Conservation (phyloP, 768 basidiomycete species). For the Rhizopogon vulgaris region DNA sequence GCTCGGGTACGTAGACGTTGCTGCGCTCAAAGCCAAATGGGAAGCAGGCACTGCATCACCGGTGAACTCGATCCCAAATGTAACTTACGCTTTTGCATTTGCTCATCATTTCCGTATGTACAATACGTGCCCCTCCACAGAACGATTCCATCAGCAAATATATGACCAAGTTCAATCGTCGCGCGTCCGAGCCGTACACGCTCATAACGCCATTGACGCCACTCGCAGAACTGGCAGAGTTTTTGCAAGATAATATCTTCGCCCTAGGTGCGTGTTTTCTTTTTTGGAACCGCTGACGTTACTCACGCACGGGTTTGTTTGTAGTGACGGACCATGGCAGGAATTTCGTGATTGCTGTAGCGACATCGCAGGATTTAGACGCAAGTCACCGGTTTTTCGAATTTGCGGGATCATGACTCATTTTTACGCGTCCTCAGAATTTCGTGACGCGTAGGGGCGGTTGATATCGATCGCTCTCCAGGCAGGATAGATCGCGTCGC, state of each 20-base stretch:
- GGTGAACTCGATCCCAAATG: constrained; percentile 29
- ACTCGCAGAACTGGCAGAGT: constrained; percentile 74
- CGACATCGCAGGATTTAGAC: constrained; percentile 71
- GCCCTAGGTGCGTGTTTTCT: constrained; percentile 52
- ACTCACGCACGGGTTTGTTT: neutral
- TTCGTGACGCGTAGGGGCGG: neutral
- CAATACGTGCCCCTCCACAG: constrained; percentile 27
- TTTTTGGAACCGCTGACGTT: neutral
- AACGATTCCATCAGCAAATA: constrained; percentile 63
- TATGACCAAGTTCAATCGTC: constrained; percentile 73
- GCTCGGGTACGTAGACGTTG: constrained; percentile 80
- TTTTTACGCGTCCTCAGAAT: neutral
- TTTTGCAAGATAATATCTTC: constrained; percentile 67
- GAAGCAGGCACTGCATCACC: constrained; percentile 66
- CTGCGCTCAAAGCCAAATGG: constrained; percentile 70
- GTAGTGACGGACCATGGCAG: constrained; percentile 77
- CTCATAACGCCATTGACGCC: constrained; percentile 78
- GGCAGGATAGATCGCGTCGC: neutral
- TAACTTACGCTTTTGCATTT: neutral
- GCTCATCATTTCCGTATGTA: too few species aligned
- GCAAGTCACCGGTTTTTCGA: constrained; percentile 1
- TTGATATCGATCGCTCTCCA: neutral
- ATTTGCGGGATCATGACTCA: neutral
- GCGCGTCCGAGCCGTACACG: constrained; percentile 59
- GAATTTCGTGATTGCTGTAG: constrained; percentile 80